Evolutionary conservation across 164 flowering plant species (phyloP), one percentile per base, ranked within the genome.

Genomic region (Macadamia tetraphylla): DNA sequence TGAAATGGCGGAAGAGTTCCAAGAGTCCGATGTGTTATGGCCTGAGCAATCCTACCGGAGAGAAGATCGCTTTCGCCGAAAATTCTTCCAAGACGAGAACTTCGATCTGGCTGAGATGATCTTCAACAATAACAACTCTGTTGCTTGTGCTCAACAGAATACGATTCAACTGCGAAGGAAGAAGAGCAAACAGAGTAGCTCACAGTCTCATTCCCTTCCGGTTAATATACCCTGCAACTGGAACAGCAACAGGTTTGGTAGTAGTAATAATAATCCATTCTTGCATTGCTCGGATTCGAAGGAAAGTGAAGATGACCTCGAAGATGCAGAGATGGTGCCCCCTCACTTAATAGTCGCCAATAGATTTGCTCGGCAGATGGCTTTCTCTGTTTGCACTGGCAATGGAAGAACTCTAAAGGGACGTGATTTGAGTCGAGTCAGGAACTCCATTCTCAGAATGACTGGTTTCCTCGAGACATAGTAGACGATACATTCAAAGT

Each of bases 331-430:
- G 29, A 69, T 85, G 32, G 76, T 78, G 53, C 92, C 95, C 35
- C 92, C 90, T 1, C 90, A 86, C 65, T 13, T 69, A 43, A 31
- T 69, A 9, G 32, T 74, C 8, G 73, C 65, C 9, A 9, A 67
- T 44, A 59, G 73, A 14, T 5, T 69, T 0, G 68, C 72, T 1
- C 64, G 73, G 51, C 74, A 78, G 68, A 86, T 84, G 87, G 76
- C 89, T n/a, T 85, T 84, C 66, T 88, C 96, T 5, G 83, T 88
- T 1, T 78, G 86, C 51, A 72, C 81, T 1, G 88, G 90, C 2
- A 75, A 75, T 14, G 93, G 93, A 14, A 78, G 92, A 74, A 81
- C 88, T 12, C 76, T 90, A 7, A 90, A 86, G 67, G 96, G 96
- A 13, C 71, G 89, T 67, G 89, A 88, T 74, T 78, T 90, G 73